Base-by-base conservation (phyloP, 176 grass and related monocot genomes). In the Canna indica region DNA sequence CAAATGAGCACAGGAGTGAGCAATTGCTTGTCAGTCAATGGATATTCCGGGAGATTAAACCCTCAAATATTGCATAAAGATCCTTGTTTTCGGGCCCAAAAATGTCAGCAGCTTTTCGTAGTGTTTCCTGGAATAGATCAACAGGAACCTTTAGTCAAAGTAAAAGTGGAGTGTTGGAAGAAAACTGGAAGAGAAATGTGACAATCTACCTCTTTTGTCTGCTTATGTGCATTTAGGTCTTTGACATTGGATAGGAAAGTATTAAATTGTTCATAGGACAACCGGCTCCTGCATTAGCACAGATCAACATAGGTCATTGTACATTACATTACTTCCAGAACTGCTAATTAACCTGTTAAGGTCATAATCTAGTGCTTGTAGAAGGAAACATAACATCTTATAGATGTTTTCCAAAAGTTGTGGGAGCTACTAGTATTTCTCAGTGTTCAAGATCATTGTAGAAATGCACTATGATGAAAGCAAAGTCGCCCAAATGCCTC, bases 241-340 rank as follows among this genome's bases (percentile, higher is more conserved):
- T 97, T 99, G 67, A 99, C 94, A 71, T 90, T 93, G 35, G 89
- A 80, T 67, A 99, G 89, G 76, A 99, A 99, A 54, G 89, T 82
- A 67, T 81, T 90, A 25, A 99, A 99, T 66, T 99, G 94, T 82
- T 99, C 94, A 72, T 93, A 93, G 38, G 94, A 90, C 75, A 99
- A 71, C 38, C 94, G 89, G 72, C 81, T 99, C 83, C 94, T 99
- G 76, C 76, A 83, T 65, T 45, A 32, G 5, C 0, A 70, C 33
- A 45, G 15, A 35, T 17, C n/a, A 12, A 7, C 20, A 47, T 29
- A 29, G 34, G 20, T 38, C 16, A 24, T 6, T 30, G 14, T 16
- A 5, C 13, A 62, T 62, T 1, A 32, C 27, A 13, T n/a, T 31
- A 16, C 13, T 7, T 11, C 26, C 58, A 61, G 26, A 61, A 13